phyloP scores from a whole-genome alignment of 2,329 filamentous ascomycete genomes.

The Xylariales sp. region DNA sequence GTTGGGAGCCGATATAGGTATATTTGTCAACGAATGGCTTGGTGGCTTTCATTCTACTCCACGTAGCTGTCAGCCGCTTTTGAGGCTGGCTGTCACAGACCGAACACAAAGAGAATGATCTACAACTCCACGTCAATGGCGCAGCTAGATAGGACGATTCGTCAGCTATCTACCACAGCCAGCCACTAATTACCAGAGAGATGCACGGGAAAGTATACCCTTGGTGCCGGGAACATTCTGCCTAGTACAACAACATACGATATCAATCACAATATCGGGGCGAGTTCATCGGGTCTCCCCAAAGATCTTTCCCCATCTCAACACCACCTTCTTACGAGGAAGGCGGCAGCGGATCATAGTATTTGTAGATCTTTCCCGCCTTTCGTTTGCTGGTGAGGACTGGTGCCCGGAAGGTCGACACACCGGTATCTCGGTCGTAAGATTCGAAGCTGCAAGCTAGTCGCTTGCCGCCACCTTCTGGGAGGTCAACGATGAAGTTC shows the following conservation, averaged over 20 bases:
- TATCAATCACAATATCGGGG: not conserved
- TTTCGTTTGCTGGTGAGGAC: constrained; percentile 60
- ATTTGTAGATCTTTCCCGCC: constrained; percentile 63
- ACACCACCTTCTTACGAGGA: not conserved
- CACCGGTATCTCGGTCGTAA: constrained; percentile 65
- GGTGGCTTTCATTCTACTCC: not conserved
- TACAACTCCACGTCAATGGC: no score
- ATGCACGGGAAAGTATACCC: not conserved
- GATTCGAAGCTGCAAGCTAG: constrained; percentile 63
- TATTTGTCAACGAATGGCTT: not conserved
- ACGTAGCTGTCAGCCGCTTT: not conserved
- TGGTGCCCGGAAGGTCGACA: constrained; percentile 67
- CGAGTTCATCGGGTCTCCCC: not conserved
- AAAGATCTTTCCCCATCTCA: not conserved
- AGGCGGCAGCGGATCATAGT: constrained; percentile 63
- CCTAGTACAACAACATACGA: not conserved
- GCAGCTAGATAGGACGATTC: no score
- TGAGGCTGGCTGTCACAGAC: not conserved
- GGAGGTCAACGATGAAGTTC: constrained; percentile 71
- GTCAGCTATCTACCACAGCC: not conserved
- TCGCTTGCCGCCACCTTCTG: constrained; percentile 72
- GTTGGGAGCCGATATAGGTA: not conserved
- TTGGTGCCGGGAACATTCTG: not conserved
- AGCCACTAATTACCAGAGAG: not conserved
- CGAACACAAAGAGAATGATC: not conserved